phyloP scores from a whole-genome alignment of 2,329 filamentous ascomycete genomes.

The Fusarium sarcochroum region DNA sequence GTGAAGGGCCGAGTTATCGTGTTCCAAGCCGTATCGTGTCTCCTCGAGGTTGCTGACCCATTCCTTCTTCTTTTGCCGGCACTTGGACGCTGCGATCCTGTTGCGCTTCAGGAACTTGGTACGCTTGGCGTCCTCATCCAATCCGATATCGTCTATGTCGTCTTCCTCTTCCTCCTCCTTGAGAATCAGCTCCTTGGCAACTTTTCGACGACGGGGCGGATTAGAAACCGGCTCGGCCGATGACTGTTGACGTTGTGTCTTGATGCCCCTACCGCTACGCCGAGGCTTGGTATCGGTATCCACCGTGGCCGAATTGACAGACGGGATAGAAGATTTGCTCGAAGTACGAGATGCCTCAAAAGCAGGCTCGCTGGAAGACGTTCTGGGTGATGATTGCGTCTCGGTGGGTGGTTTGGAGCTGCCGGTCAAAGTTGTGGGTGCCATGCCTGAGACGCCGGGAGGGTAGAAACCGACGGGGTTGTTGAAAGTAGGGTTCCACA shows the following conservation, averaged over 20 bases:
- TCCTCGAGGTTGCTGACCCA: constrained; percentile 66
- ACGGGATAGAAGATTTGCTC: constrained; percentile 40
- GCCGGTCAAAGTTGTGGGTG: neutral
- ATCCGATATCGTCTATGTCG: constrained; percentile 27
- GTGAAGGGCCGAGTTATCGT: constrained; percentile 59
- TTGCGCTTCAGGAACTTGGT: constrained; percentile 77
- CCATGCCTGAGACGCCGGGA: neutral
- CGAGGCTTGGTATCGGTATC: constrained; percentile 3
- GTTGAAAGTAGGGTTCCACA: constrained; percentile 26
- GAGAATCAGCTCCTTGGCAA: neutral
- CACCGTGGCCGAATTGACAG: neutral
- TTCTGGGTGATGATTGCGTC: constrained; percentile 26
- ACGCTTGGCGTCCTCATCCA: constrained; percentile 59
- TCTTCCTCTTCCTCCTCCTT: constrained; percentile 33
- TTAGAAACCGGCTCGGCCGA: neutral
- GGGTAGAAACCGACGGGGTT: constrained; percentile 1
- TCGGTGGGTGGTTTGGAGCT: constrained; percentile 20
- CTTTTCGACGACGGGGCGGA: neutral
- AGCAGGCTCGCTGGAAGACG: constrained; percentile 2
- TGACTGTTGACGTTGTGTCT: constrained; percentile 1
- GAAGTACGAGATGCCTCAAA: constrained; percentile 32
- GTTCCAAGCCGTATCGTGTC: constrained; percentile 60
- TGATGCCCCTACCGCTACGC: neutral
- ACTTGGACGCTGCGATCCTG: constrained; percentile 80
- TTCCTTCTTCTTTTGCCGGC: constrained; percentile 75